A percentile compares a stretch with the other conserved stretches of the same genome.
Evolutionary conservation across 352 stramenopile species (phyloP).

Genomic region (Globisporangium recalcitrans): DNA sequence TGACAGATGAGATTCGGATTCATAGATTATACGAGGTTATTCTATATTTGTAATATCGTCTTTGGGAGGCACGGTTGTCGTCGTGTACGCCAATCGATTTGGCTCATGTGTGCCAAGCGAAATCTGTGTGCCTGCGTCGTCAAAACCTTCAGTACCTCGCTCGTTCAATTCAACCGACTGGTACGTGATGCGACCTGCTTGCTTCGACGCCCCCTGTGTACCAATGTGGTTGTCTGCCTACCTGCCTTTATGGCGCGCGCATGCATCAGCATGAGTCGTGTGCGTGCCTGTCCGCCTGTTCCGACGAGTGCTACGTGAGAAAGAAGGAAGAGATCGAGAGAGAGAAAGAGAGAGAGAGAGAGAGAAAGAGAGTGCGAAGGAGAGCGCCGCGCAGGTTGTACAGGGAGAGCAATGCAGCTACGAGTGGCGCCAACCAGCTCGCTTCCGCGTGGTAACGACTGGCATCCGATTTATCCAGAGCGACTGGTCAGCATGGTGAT

Average conservation of each 20-base stretch:
- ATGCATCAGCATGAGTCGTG: neutral
- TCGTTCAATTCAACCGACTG: constrained; percentile 87
- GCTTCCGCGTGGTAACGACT: neutral
- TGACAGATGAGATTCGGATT: constrained; percentile 8
- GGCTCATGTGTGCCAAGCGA: constrained; percentile 28
- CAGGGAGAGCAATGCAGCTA: neutral
- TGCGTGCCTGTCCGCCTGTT: neutral
- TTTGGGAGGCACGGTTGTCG: constrained; percentile 7
- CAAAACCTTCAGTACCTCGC: constrained; percentile 80
- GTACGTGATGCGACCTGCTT: constrained; percentile 41
- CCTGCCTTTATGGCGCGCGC: neutral
- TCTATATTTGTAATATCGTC: neutral
- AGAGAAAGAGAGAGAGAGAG: no score
- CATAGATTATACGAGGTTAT: neutral
- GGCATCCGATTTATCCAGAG: neutral
- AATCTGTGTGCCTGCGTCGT: constrained; percentile 25
- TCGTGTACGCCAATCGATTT: constrained; percentile 69
- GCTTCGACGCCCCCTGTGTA: neutral
- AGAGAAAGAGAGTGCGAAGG: neutral
- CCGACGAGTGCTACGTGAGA: neutral
- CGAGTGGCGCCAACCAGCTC: neutral
- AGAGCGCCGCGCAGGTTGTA: neutral
- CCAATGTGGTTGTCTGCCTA: neutral
- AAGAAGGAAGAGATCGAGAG: neutral
- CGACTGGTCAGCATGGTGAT: neutral